Conservation (phyloP, 805 yeast genomes). For the Candida stauntonica region DNA sequence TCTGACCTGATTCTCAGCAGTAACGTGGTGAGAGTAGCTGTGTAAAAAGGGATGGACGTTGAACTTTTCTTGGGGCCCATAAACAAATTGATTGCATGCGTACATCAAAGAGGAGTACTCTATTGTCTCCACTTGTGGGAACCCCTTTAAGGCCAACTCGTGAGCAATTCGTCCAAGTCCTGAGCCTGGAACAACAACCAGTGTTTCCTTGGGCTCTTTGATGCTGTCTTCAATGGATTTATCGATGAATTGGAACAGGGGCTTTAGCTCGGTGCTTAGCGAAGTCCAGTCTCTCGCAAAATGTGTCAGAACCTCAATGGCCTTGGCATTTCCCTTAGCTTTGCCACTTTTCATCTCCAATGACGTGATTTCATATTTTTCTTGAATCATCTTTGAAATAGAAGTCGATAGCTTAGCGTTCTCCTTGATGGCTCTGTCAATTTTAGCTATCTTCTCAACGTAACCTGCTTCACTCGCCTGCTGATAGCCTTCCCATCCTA, state of each 20-base stretch:
- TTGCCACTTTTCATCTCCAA: slow-evolving; percentile 39
- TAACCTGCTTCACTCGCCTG: slow-evolving; percentile 51
- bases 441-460: slow-evolving; percentile 42
- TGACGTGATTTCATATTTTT: slow-evolving; percentile 33
- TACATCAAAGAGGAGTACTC: slow-evolving; percentile 79
- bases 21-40: slow-evolving; percentile 61
- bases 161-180: slow-evolving; percentile 80
- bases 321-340: slow-evolving; percentile 35
- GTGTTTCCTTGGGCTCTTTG: slow-evolving; percentile 34
- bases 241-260: slow-evolving; percentile 49
- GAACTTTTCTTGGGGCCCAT: slow-evolving; percentile 25
- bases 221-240: slow-evolving; percentile 35
- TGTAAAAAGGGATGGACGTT: slow-evolving; percentile 55
- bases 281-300: slow-evolving; percentile 73
- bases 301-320: slow-evolving; percentile 71
- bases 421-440: slow-evolving; percentile 42
- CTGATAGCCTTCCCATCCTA: slow-evolving; percentile 55
- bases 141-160: slow-evolving; percentile 43
- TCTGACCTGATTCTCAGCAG: slow-evolving; percentile 47
- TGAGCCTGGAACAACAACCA: slow-evolving; percentile 78
- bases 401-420: slow-evolving; percentile 47
- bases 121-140: slow-evolving; percentile 57
- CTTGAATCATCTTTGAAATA: slow-evolving; percentile 38
- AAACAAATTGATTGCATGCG: slow-evolving; percentile 57
- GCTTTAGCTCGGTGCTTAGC: slow-evolving; percentile 46